phyloP scores from a whole-genome alignment of 106 monocot species.

The Ottelia alismoides region DNA sequence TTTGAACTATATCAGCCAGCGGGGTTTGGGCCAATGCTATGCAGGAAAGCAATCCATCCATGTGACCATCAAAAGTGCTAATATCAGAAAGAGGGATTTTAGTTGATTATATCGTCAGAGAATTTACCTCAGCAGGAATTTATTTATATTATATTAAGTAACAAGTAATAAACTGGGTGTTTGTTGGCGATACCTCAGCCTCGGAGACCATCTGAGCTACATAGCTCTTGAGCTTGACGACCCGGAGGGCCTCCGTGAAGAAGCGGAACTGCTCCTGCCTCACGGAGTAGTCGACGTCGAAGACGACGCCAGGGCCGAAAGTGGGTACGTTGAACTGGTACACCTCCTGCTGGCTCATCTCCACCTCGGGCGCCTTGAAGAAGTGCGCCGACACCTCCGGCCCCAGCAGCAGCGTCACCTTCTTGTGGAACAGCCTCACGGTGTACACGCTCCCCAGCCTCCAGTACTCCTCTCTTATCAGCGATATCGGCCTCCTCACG shows the following conservation, averaged over 20 bases:
- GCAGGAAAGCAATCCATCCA: too few relatives aligned
- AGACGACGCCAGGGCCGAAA: slow-evolving; percentile 26
- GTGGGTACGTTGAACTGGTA: slow-evolving; percentile 32
- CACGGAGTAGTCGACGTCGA: slow-evolving; percentile 24
- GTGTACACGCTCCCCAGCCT: slow-evolving; percentile 28
- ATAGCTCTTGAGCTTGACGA: slow-evolving; percentile 24
- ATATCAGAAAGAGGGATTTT: neutral
- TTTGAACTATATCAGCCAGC: too few relatives aligned
- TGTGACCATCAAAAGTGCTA: slow-evolving; percentile 1
- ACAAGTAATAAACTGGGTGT: neutral
- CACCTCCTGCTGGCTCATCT: slow-evolving; percentile 28
- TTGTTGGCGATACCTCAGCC: slow-evolving; percentile 11
- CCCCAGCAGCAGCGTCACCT: slow-evolving; percentile 19
- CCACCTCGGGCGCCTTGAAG: slow-evolving; percentile 26
- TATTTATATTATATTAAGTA: neutral
- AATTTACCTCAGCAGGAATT: too few relatives aligned
- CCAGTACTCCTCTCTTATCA: slow-evolving; percentile 20
- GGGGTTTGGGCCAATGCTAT: too few relatives aligned
- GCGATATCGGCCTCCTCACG: slow-evolving; percentile 12
- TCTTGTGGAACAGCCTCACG: slow-evolving; percentile 8
- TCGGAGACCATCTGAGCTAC: slow-evolving; percentile 25
- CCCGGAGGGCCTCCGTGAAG: slow-evolving; percentile 28
- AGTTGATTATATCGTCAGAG: neutral
- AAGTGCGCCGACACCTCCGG: slow-evolving; percentile 29
- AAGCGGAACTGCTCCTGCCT: slow-evolving; percentile 31